Conservation (phyloP, 495 filamentous ascomycete species). For the Antarctomyces pellizariae region DNA sequence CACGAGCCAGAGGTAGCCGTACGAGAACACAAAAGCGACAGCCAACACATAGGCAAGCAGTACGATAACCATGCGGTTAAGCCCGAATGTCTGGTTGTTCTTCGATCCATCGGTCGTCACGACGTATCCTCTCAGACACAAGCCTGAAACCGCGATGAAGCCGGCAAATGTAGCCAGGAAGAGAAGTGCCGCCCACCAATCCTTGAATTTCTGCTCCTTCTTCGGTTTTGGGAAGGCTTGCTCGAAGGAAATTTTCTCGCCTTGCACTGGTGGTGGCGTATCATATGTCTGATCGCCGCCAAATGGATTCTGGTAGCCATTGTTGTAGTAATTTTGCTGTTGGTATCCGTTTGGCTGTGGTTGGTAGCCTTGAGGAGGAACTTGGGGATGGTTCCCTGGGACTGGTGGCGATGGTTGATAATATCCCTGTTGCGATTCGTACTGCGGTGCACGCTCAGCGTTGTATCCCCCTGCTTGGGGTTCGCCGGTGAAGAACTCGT, state of each 20-base stretch:
- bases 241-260: conserved; percentile 39
- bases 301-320: not conserved
- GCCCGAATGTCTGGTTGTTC: no score
- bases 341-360: conserved; percentile 8
- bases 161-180: conserved; percentile 52
- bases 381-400: no score
- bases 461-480: not conserved
- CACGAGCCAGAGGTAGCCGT: conserved; percentile 50
- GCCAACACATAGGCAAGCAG: conserved; percentile 39
- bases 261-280: conserved; percentile 1
- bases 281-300: conserved; percentile 5
- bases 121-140: conserved; percentile 56
- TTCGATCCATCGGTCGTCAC: no score
- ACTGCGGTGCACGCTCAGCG: not conserved
- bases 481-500: no score
- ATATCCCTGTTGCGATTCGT: conserved; percentile 1
- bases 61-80: no score
- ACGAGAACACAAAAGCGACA: conserved; percentile 50
- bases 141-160: conserved; percentile 52
- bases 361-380: conserved; percentile 7
- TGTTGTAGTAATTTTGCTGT: conserved; percentile 5
- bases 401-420: not conserved
- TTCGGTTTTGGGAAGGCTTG: conserved; percentile 66
- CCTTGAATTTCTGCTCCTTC: conserved; percentile 63
- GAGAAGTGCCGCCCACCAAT: conserved; percentile 66